Evolutionary conservation across 1,139 yeast species (phyloP), one percentile per base, ranked within the genome.

Genomic region (Magnusiomyces clavatus): DNA sequence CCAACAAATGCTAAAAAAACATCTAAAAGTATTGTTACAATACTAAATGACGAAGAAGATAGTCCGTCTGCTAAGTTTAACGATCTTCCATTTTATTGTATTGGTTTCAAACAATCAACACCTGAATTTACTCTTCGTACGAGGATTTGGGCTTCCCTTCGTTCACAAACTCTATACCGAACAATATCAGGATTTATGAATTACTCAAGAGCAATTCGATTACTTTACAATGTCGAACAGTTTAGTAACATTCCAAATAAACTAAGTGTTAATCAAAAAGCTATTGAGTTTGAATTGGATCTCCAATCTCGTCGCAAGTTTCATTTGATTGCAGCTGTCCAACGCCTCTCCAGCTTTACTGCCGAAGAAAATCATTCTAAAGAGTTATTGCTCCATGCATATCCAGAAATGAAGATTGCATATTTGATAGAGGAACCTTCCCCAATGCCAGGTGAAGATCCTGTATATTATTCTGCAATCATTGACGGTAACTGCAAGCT

Each of bases 151-250:
- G 85, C 94, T 0, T 85, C 95, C 0, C 68, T 83, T 51, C 72
- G 95, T 58, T 77, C 86, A 2, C 95, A 86, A 62, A 86, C 95
- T 0, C 70, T 86, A 48, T 86, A 82, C 59, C 71, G 95, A 14
- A 86, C 95, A 0, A 74, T 86, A 2, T 78, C 88, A 0, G 95
- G 95, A 0, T 86, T 86, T 59, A 77, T 77, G 76, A 84, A 84
- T 59, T 84, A 85, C 62, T 72, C 77, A 17, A 73, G 76, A 39
- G 95, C 95, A 0, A 76, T 87, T 19, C 81, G 80, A 58, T 67
- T 86, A 19, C 70, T 87, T 3, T 80, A 80, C 59, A 71, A 81
- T 47, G 77, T 83, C 43, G 96, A 87, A 64, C 56, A 54, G 43
- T 53, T 53, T 37, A 50, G 55, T 41, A 55, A 75, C 35, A 64